phyloP scores from a whole-genome alignment of 306 rosid genomes.

The Quercus bicolor region DNA sequence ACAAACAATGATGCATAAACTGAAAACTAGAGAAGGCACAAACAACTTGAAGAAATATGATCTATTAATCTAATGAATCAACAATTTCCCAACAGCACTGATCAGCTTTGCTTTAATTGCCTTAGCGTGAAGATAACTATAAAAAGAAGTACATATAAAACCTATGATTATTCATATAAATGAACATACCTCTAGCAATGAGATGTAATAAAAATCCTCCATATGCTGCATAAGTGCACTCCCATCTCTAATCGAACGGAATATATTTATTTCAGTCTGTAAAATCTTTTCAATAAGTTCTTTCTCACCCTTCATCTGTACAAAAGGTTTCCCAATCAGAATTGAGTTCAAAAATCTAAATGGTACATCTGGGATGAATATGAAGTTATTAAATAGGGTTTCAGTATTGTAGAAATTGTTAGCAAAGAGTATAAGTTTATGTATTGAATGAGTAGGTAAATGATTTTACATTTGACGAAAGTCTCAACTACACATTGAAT shows the following conservation, averaged over 20 bases:
- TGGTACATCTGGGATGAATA: not conserved
- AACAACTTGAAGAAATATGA: not conserved
- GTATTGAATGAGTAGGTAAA: not conserved
- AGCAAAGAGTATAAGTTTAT: not conserved
- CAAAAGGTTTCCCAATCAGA: not conserved
- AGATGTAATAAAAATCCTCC: slow-evolving; percentile 95
- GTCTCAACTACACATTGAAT: not conserved
- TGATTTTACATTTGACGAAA: no score
- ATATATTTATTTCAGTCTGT: slow-evolving; percentile 88
- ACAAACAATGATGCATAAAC: not conserved
- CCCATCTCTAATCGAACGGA: slow-evolving; percentile 93
- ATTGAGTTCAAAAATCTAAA: slow-evolving; percentile 2
- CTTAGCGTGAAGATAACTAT: not conserved
- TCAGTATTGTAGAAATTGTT: not conserved
- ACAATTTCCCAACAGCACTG: not conserved
- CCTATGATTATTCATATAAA: not conserved
- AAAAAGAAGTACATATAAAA: not conserved
- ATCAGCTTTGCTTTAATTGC: not conserved
- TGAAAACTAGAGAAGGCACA: not conserved
- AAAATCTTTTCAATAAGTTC: slow-evolving; percentile 80
- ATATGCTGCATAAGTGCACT: slow-evolving; percentile 94
- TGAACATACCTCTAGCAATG: slow-evolving; percentile 71
- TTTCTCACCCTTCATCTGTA: slow-evolving; percentile 94
- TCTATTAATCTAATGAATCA: slow-evolving; percentile 6
- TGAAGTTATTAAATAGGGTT: not conserved